Base-by-base conservation (phyloP, 345 rosid genomes). In the Citrus reticulata region DNA sequence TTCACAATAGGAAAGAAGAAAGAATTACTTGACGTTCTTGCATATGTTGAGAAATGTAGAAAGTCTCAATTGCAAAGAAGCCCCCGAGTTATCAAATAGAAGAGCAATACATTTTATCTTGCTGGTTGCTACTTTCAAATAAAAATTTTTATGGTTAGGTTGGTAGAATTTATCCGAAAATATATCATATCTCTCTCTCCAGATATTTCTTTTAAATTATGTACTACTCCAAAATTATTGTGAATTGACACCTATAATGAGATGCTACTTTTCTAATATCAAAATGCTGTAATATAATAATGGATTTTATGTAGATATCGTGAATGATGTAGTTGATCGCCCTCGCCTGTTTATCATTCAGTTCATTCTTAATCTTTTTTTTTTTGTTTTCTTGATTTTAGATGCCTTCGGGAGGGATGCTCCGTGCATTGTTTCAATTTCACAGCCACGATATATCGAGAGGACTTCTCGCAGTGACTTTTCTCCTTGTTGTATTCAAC, bases 371-470 rank as follows among this genome's bases (percentile, higher is more conserved):
- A 2, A 37, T 37, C 9, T 60, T 66, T 57, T 71, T 7, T 7
- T 60, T 66, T 32, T 34, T 10, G 24, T 69, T 54, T 54, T 42
- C 16, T 74, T 57, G 70, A 25, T 74, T 81, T 17, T 32, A 95
- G 99, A 95, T 93, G 98, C 97, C 99, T 69, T 78, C 94, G 16
- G 98, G 95, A 75, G 99, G 98, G 72, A 95, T 95, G 76, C 93
- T 95, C 9, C 88, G 87, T 42, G 98, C 99, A 34, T 68, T 95
- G 68, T 95, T 88, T 40, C 91, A 84, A 24, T 93, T 95, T 87
- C 99, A 95, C 90, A 92, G 85, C 81, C 97, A 91, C 4, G 95
- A 92, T 88, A 93, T 95, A 51, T 83, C 99, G 2, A 87, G 98
- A 83, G 99, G 93, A 60, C 95, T 95, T 76, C 92, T 95, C 49